Evolutionary conservation across 345 rosid species (phyloP), one percentile per base, ranked within the genome.

Genomic region (Ailanthus altissimus): DNA sequence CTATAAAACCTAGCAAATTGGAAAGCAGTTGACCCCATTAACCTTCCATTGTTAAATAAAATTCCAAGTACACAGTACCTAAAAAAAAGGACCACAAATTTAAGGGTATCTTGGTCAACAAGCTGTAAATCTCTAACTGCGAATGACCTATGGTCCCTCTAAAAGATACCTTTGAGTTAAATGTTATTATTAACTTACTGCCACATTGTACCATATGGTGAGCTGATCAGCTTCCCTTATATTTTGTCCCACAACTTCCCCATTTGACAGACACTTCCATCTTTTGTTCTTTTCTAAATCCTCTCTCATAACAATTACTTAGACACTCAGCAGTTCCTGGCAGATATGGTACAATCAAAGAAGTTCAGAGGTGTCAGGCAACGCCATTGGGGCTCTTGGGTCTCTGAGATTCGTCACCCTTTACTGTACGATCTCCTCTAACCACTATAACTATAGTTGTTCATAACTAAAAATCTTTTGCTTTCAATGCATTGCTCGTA

Each of bases 331-430:
- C 12, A 8, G 45, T 36, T 45, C 8, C 32, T 25, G n/a, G 23
- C 64, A 53, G 46, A 46, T n/a, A 87, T 87, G 90, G 88, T 80
- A 70, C 88, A 85, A 42, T 78, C 92, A 74, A 92, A 89, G 89
- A 92, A 92, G 89, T 92, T 90, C 90, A 90, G 91, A 88, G 97
- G 97, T 79, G 97, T 91, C 86, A 88, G 97, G 88, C 97, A 90
- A 77, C 94, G 97, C 80, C 97, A 92, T 49, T 92, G 97, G 97
- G 97, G 97, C 82, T 89, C 97, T 10, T 92, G 97, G 97, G 97
- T 92, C 78, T 86, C 94, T 68, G 97, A 91, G 87, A 91, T 91
- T 87, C 94, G 94, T 13, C 97, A 91, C 69, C 97, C 97, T n/a
- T 78, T 91, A 26, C 86, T 91, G 94, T 91, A 87, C 56, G 42